A percentile compares a stretch with the other conserved stretches of the same genome.
phyloP scores from a whole-genome alignment of 2,329 filamentous ascomycete genomes.

The Colletotrichum truncatum region DNA sequence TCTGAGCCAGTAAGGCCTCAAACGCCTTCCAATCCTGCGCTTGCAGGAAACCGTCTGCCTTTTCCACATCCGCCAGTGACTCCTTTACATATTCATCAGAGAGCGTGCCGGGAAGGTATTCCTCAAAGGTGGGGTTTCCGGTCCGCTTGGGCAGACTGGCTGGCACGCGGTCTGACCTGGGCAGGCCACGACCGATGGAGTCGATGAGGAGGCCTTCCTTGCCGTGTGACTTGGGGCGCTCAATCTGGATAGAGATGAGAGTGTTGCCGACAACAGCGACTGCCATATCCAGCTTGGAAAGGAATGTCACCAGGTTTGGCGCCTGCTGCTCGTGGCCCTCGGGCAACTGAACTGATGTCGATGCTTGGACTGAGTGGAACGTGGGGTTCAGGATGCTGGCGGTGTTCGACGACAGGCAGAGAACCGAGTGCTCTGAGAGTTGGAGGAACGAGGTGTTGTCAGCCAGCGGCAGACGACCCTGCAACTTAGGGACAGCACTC shows the following conservation, averaged over 20 bases:
- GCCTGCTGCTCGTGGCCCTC: constrained; percentile 42
- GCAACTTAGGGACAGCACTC: constrained; percentile 67
- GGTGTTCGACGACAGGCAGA: constrained; percentile 65
- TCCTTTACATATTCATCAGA: constrained; percentile 58
- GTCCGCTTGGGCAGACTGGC: constrained; percentile 16
- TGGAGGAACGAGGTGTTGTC: constrained; percentile 70
- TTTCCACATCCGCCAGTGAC: constrained; percentile 53
- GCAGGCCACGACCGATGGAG: constrained; percentile 72
- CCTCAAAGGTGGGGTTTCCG: constrained; percentile 27
- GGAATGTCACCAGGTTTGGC: constrained; percentile 64
- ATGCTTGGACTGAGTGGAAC: constrained; percentile 69
- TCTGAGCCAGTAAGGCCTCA: constrained; percentile 58
- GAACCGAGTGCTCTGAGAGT: constrained; percentile 72
- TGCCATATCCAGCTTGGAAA: constrained; percentile 72
- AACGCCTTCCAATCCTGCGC: constrained; percentile 57
- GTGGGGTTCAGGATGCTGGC: constrained; percentile 75
- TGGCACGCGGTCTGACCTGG: constrained; percentile 22
- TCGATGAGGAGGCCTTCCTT: constrained; percentile 75
- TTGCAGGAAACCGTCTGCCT: constrained; percentile 58
- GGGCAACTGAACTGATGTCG: constrained; percentile 53
- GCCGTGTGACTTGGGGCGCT: constrained; percentile 65
- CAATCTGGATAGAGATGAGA: constrained; percentile 75
- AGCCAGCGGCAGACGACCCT: constrained; percentile 61
- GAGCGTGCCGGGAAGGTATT: constrained; percentile 59
- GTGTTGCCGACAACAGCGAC: constrained; percentile 71